Conservation (phyloP, 345 rosid genomes). For the Syzygium aromaticum region DNA sequence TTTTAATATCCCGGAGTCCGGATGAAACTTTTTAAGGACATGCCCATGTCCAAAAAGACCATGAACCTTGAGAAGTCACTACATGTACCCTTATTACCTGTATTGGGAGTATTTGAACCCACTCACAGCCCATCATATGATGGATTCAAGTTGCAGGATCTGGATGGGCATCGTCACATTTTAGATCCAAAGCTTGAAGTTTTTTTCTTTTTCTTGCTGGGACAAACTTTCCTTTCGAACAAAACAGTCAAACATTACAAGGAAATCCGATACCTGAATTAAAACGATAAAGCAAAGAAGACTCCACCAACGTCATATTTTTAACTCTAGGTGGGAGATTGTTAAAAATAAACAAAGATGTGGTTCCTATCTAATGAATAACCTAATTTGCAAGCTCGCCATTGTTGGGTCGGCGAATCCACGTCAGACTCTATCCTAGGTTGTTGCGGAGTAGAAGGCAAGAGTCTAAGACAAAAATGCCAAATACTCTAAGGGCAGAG, state of each 20-base stretch:
- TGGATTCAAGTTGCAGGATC: neutral
- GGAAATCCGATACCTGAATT: fast-evolving
- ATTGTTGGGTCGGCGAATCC: neutral
- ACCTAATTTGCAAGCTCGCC: neutral
- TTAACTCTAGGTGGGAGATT: neutral
- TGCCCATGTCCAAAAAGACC: too few relatives aligned
- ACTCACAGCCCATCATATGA: neutral
- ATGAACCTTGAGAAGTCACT: too few relatives aligned
- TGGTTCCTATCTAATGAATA: neutral
- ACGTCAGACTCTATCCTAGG: neutral
- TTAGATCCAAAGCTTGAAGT: neutral
- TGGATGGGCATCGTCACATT: neutral
- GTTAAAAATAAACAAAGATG: neutral
- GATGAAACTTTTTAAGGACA: too few relatives aligned
- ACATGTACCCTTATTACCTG: neutral
- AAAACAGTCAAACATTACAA: neutral
- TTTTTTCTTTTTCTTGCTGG: neutral
- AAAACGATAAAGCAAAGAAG: neutral
- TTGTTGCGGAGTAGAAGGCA: neutral
- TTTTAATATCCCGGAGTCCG: too few relatives aligned
- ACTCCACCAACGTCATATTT: neutral
- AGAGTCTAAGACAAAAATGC: neutral
- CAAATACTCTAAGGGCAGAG: neutral
- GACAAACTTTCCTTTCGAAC: neutral
- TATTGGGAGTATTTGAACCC: neutral